Percentiles rank a stretch among this genome's conserved stretches.
phyloP scores from a whole-genome alignment of 768 basidiomycete genomes.

The Suillus paluster region DNA sequence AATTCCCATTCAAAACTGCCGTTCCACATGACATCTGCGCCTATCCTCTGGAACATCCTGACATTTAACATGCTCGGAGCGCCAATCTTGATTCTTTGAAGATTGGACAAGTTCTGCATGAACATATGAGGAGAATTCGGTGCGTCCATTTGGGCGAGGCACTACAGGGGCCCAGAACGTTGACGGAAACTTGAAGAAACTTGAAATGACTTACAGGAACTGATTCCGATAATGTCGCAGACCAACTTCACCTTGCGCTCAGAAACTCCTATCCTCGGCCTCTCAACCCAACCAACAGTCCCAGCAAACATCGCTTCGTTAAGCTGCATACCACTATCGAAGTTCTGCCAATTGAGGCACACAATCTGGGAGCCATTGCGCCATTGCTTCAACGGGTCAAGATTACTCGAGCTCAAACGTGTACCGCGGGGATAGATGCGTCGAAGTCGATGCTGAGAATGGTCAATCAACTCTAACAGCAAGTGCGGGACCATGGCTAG shows the following conservation, averaged over 20 bases:
- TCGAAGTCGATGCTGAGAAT: constrained; percentile 50
- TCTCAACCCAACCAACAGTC: constrained; percentile 57
- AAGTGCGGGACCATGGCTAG: constrained; percentile 44
- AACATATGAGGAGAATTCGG: constrained; percentile 48
- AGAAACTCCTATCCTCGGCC: constrained; percentile 41
- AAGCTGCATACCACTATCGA: constrained; percentile 59
- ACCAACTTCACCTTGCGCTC: constrained; percentile 25
- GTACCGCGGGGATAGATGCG: constrained; percentile 63
- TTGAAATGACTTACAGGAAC: constrained; percentile 41
- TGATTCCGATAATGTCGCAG: constrained; percentile 48
- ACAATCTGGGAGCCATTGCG: constrained; percentile 60
- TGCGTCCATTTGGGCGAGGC: constrained; percentile 46
- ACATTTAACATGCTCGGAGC: constrained; percentile 44
- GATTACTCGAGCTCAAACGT: constrained; percentile 59
- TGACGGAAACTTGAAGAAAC: background rate
- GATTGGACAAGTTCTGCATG: constrained; percentile 50
- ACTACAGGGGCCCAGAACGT: constrained; percentile 38
- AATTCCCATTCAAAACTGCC: constrained; percentile 56
- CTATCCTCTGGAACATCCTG: constrained; percentile 33
- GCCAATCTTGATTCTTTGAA: constrained; percentile 46
- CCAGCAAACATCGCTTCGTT: constrained; percentile 69
- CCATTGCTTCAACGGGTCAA: constrained; percentile 58
- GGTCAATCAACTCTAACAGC: constrained; percentile 42
- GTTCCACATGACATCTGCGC: constrained; percentile 45
- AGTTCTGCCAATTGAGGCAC: constrained; percentile 67